These are phyloP conservation scores for Chytriomyces confervae DNA, from an alignment of 192 early-diverging fungal genomes.

Conservation along the genomic window DNA sequence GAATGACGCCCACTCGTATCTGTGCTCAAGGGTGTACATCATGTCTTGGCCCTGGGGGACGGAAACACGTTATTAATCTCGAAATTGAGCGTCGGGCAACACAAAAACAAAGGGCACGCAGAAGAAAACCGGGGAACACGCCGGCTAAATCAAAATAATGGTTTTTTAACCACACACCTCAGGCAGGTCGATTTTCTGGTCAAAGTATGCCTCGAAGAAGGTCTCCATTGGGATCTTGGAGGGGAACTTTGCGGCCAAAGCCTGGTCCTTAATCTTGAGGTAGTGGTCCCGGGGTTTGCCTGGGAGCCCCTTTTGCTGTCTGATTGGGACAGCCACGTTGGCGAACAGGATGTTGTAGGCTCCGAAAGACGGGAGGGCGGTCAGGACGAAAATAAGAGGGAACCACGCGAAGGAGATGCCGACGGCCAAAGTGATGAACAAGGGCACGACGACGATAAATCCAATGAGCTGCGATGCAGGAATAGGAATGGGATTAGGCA, in stretches of 20 bases:
- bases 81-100: conserved; percentile 13
- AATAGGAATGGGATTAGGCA: too few relatives aligned
- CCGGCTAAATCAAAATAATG: neutral
- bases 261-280: conserved; percentile 85
- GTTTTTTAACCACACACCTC: conserved; percentile 5
- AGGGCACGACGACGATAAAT: conserved; percentile 69
- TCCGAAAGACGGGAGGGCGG: conserved; percentile 78
- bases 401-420: conserved; percentile 63
- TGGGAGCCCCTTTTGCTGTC: conserved; percentile 72
- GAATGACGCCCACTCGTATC: conserved; percentile 95
- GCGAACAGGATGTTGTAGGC: conserved; percentile 72
- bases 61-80: too few relatives aligned
- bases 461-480: conserved; percentile 55
- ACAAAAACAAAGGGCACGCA: neutral
- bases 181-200: conserved; percentile 90
- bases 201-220: conserved; percentile 98
- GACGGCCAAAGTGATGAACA: conserved; percentile 66
- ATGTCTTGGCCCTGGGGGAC: conserved; percentile 63
- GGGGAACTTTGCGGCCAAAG: conserved; percentile 73
- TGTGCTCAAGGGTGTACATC: conserved; percentile 84
- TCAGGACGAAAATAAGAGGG: conserved; percentile 63
- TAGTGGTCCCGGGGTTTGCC: conserved; percentile 84
- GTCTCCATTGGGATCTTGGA: conserved; percentile 97
- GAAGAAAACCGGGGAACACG: neutral
- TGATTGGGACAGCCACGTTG: conserved; percentile 65